Conservation (phyloP, 352 stramenopile genomes). For the Poterioochromonas sp. region DNA sequence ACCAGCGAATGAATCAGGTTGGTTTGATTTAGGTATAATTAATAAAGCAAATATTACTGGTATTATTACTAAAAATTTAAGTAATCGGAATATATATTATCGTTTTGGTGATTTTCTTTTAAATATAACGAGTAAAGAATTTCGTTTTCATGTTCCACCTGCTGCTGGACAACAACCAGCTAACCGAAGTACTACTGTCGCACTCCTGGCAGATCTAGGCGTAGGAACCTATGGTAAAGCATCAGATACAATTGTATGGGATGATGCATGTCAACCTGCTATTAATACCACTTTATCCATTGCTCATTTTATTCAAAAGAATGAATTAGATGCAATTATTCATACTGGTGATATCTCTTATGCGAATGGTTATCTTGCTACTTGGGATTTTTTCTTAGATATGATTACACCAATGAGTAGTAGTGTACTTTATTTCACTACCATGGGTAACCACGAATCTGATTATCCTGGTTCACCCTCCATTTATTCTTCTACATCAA, state of each 20-base stretch:
- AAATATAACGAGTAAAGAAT: not conserved
- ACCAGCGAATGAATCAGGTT: slow-evolving; percentile 34
- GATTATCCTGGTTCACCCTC: slow-evolving; percentile 18
- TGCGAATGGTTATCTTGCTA: slow-evolving; percentile 44
- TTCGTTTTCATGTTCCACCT: slow-evolving; percentile 34
- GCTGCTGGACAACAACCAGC: slow-evolving; percentile 12
- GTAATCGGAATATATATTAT: slow-evolving; percentile 34
- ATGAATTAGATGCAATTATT: slow-evolving; percentile 50
- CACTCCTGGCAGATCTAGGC: slow-evolving; percentile 53
- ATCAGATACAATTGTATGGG: slow-evolving; percentile 33
- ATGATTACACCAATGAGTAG: slow-evolving; percentile 42
- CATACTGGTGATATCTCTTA: slow-evolving; percentile 56
- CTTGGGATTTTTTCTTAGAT: slow-evolving; percentile 49
- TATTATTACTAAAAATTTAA: slow-evolving; percentile 8
- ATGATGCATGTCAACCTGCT: slow-evolving; percentile 11
- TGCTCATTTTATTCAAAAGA: slow-evolving; percentile 42
- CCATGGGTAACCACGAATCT: slow-evolving; percentile 42
- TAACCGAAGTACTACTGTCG: slow-evolving; percentile 40
- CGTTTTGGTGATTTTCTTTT: slow-evolving; percentile 18
- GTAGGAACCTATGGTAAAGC: not conserved
- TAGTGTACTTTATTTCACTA: slow-evolving; percentile 38
- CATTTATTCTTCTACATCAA: slow-evolving; percentile 42
- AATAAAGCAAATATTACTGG: slow-evolving; percentile 31
- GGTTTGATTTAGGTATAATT: slow-evolving; percentile 21
- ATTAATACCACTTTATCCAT: slow-evolving; percentile 49